Conservation (phyloP, 495 filamentous ascomycete species). For the Oidiodendron maius region DNA sequence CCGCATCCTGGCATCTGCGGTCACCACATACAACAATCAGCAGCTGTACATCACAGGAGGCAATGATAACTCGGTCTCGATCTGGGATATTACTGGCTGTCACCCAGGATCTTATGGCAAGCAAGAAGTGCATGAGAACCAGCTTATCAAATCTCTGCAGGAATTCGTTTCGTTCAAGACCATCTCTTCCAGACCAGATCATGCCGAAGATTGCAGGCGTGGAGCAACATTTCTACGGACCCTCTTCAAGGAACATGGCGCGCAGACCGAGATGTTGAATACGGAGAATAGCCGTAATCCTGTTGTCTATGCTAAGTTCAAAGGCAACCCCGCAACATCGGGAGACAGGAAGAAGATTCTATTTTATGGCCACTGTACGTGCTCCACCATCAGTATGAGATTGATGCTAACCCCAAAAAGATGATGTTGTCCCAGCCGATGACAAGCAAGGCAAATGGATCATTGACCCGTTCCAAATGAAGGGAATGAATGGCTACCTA, state of each 20-base stretch:
- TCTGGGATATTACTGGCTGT: slow-evolving; percentile 76
- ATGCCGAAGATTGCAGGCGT: slow-evolving; percentile 82
- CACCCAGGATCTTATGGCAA: slow-evolving; percentile 8
- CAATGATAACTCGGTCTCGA: slow-evolving; percentile 79
- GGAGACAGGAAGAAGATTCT: slow-evolving; percentile 73
- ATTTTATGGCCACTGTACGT: slow-evolving; percentile 82
- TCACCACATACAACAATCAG: slow-evolving; percentile 57
- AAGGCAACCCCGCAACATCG: slow-evolving; percentile 52
- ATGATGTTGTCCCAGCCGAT: slow-evolving; percentile 95
- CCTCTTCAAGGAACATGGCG: slow-evolving; percentile 85
- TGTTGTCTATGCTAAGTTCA: slow-evolving; percentile 83
- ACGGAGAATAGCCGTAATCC: slow-evolving; percentile 69
- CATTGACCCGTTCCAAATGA: slow-evolving; percentile 78
- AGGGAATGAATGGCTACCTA: slow-evolving; percentile 82
- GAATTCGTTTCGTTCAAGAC: slow-evolving; percentile 89
- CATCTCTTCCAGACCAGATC: slow-evolving; percentile 76
- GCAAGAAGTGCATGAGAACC: slow-evolving; percentile 47
- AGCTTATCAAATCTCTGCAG: slow-evolving; percentile 74
- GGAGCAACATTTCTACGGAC: slow-evolving; percentile 85
- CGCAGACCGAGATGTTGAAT: slow-evolving; percentile 78
- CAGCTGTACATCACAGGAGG: slow-evolving; percentile 88
- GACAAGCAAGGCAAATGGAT: slow-evolving; percentile 73
- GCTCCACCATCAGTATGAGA: background rate
- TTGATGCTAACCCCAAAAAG: background rate
- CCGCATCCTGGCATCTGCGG: slow-evolving; percentile 80